phyloP scores from a whole-genome alignment of 345 rosid species.

The Lumnitzera littorea region DNA sequence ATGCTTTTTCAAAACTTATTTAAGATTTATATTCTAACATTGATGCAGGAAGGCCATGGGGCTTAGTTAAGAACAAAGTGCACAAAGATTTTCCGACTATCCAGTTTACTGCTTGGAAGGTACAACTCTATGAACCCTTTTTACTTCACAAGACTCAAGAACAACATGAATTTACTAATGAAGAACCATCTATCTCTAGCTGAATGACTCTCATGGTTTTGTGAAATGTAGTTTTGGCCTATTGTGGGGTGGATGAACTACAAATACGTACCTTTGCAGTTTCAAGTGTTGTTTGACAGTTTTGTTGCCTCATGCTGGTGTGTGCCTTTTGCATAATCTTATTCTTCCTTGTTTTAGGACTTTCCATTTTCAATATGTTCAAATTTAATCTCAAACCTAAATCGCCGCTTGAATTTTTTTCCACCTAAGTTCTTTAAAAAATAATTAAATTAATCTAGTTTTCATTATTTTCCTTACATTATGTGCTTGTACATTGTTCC shows the following conservation, averaged over 20 bases:
- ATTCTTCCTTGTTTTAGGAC: neutral
- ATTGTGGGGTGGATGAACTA: constrained; percentile 80
- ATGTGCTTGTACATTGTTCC: no score
- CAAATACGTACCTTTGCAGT: constrained; percentile 70
- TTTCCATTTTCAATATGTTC: no score
- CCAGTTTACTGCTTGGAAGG: constrained; percentile 93
- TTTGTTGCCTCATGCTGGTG: constrained; percentile 79
- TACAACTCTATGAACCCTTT: constrained; percentile 11
- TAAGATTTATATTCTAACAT: neutral
- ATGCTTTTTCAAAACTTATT: neutral
- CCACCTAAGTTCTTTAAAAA: no score
- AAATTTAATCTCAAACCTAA: no score
- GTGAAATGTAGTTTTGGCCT: constrained; percentile 78
- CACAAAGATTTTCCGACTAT: constrained; percentile 53
- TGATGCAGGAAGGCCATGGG: constrained; percentile 66
- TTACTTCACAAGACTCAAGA: neutral
- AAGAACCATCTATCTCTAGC: no score
- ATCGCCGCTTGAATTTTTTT: no score
- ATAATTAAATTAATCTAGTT: no score
- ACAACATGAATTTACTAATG: neutral
- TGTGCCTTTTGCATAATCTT: constrained; percentile 5
- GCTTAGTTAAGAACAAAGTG: constrained; percentile 58
- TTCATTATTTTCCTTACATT: no score
- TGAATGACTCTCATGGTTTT: neutral
- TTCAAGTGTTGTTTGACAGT: constrained; percentile 70